Base-by-base conservation (phyloP, 306 rosid genomes). In the Begonia peltatifolia region DNA sequence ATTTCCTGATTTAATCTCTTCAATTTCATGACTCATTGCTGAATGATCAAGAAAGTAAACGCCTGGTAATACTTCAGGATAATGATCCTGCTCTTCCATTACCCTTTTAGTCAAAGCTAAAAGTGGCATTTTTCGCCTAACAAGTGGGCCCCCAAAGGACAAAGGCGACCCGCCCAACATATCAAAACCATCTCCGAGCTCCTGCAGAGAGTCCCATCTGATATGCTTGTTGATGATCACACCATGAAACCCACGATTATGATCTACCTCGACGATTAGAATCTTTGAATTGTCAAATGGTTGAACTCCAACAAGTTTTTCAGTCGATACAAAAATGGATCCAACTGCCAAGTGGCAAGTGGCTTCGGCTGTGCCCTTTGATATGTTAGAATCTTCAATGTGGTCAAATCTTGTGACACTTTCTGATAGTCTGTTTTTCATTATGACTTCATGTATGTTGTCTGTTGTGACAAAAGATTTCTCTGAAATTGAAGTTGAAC, bases 231-330 rank as follows among this genome's bases (percentile, higher is more conserved):
- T 85, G 57, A 80, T 68, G 58, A 90, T 85, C 15, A 90, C 71
- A 63, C 97, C 97, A 68, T 74, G 82, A 74, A 85, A 85, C 41
- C 95, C 95, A 9, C 60, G 54, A 54, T 36, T 60, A 68, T 62
- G 69, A 74, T 85, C 74, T 9, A 84, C 90, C 61, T 83, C 77
- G 53, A 85, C 77, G 43, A 90, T 78, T 56, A 90, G 82, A 63
- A 90, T 64, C 69, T 70, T 66, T n/a, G 95, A 71, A 63, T 80
- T 72, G 49, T 66, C 87, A 72, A 90, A 90, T 65, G 79, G 94
- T 13, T 71, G 73, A n/a, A 56, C 52, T 20, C 77, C 67, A 41
- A 12, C 59, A 68, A 89, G 90, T 65, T 76, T 68, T 57, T 85
- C 80, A 9, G 94, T 80, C 30, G 95, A 83, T 46, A 76, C 65